A percentile compares a stretch with the other conserved stretches of the same genome.
phyloP scores from a whole-genome alignment of 2,329 filamentous ascomycete genomes.

The Acephala macrosclerotiorum region DNA sequence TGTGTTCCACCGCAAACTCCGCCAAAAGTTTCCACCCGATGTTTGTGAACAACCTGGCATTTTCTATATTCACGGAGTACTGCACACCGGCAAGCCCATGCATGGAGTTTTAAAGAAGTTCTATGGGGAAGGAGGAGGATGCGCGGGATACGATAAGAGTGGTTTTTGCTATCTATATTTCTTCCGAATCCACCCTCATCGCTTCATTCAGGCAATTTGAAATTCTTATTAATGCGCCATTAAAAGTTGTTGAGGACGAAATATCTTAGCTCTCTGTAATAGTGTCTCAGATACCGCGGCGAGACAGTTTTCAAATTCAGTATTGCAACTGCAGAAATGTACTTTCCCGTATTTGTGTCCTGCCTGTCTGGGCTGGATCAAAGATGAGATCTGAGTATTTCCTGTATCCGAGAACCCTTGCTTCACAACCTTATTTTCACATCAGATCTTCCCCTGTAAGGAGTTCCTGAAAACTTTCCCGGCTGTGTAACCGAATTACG shows the following conservation, averaged over 20 bases:
- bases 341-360: not conserved
- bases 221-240: not conserved
- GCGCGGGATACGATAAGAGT: not conserved
- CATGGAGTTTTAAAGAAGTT: not conserved
- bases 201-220: constrained; percentile 12
- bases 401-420: not conserved
- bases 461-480: not conserved
- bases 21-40: constrained; percentile 23
- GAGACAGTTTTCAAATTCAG: not conserved
- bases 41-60: constrained; percentile 25
- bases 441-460: constrained; percentile 1
- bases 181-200: not conserved
- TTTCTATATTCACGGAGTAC: not conserved
- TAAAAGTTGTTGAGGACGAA: not conserved
- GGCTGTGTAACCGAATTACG: not conserved
- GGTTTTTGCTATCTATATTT: constrained; percentile 1
- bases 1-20: constrained; percentile 23
- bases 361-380: not conserved
- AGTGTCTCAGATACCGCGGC: not conserved
- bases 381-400: not conserved
- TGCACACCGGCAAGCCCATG: not conserved
- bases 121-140: constrained; percentile 4
- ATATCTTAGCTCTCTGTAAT: not conserved
- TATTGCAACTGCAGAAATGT: not conserved
- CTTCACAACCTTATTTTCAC: constrained; percentile 1